phyloP scores from a whole-genome alignment of 2,329 filamentous ascomycete species.

The Aspergillus pseudoterreus region DNA sequence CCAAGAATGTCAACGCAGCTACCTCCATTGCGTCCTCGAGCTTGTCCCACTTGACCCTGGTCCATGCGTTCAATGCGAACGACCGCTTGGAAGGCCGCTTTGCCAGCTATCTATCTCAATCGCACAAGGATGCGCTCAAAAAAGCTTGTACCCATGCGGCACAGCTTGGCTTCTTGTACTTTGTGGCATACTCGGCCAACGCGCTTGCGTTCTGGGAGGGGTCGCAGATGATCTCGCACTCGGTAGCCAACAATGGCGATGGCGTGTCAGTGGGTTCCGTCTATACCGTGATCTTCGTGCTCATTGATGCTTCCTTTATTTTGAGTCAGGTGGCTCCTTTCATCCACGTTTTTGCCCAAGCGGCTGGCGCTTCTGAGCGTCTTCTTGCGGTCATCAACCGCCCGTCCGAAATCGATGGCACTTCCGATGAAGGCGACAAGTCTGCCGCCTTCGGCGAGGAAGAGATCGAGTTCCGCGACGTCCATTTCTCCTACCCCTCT shows the following conservation, averaged over 20 bases:
- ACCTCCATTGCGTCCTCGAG: slow-evolving; percentile 61
- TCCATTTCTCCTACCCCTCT: slow-evolving; percentile 36
- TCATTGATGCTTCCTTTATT: slow-evolving; percentile 37
- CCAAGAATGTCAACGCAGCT: slow-evolving; percentile 52
- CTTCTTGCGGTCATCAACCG: slow-evolving; percentile 57
- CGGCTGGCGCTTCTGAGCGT: slow-evolving; percentile 53
- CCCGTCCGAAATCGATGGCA: slow-evolving; percentile 44
- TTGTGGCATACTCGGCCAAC: slow-evolving; percentile 64
- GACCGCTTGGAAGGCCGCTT: slow-evolving; percentile 58
- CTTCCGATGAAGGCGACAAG: slow-evolving; percentile 23
- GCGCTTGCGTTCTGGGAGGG: slow-evolving; percentile 67
- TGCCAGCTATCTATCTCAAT: slow-evolving; percentile 46
- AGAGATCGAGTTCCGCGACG: slow-evolving; percentile 29
- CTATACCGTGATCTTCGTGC: slow-evolving; percentile 37
- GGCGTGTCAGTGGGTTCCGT: slow-evolving; percentile 31
- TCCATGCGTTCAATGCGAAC: slow-evolving; percentile 61
- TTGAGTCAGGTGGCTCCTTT: slow-evolving; percentile 37
- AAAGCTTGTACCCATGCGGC: slow-evolving; percentile 56
- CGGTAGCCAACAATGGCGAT: slow-evolving; percentile 14
- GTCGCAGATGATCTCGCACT: slow-evolving; percentile 50
- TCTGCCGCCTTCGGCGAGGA: slow-evolving; percentile 16
- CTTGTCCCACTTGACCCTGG: slow-evolving; percentile 56
- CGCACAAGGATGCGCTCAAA: slow-evolving; percentile 52
- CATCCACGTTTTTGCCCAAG: slow-evolving; percentile 47
- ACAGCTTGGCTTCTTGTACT: slow-evolving; percentile 61